Conservation (phyloP, 345 rosid species). For the Geranium brycei region DNA sequence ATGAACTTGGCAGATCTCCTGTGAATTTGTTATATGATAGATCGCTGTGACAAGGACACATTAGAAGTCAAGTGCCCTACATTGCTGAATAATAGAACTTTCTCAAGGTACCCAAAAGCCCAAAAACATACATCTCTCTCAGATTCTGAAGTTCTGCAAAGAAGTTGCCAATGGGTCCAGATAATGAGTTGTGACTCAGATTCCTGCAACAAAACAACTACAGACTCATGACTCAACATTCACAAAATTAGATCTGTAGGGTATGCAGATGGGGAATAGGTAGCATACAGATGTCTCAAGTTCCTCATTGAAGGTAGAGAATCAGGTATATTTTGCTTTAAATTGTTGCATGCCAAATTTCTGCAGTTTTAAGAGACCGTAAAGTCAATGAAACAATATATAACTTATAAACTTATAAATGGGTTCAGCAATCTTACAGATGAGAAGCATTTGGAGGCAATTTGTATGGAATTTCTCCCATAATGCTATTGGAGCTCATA, state of each 20-base stretch:
- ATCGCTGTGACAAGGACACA: slow-evolving; percentile 39
- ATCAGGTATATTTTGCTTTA: slow-evolving; percentile 53
- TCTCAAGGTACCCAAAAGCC: too few species aligned
- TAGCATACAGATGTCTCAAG: slow-evolving; percentile 56
- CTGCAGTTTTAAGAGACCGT: slow-evolving; percentile 22
- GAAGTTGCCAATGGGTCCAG: slow-evolving; percentile 81
- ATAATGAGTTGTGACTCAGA: slow-evolving; percentile 63
- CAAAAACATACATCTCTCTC: slow-evolving; percentile 52
- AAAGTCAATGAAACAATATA: not conserved
- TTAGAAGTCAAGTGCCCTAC: not conserved
- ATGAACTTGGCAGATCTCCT: slow-evolving; percentile 84
- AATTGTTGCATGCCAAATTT: slow-evolving; percentile 62
- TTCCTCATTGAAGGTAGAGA: slow-evolving; percentile 42
- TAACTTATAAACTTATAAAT: not conserved
- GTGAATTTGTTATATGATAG: slow-evolving; percentile 63
- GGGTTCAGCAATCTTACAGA: slow-evolving; percentile 35
- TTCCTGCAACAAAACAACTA: slow-evolving; percentile 40
- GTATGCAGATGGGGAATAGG: slow-evolving; percentile 1
- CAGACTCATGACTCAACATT: slow-evolving; percentile 2
- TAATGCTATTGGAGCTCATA: slow-evolving; percentile 51
- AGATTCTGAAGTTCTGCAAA: slow-evolving; percentile 52
- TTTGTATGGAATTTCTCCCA: slow-evolving; percentile 59
- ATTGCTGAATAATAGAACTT: not conserved
- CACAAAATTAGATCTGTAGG: not conserved
- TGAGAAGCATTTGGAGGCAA: slow-evolving; percentile 74